Base-by-base conservation (phyloP, 2,329 filamentous ascomycete species). In the Fusarium compactum region DNA sequence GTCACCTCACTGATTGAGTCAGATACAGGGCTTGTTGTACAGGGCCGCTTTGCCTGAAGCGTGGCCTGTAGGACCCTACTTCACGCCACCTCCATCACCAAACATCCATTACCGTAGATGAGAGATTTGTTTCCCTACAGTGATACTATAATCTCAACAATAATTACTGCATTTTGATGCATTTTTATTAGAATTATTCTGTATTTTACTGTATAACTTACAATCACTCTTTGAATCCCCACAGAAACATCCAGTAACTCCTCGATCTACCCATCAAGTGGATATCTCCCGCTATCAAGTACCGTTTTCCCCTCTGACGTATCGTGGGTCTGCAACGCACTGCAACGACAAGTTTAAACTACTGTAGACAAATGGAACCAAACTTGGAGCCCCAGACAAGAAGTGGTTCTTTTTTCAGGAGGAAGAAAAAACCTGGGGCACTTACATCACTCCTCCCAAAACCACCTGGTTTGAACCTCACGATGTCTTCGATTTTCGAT, bases 211-310 rank as follows among this genome's bases (percentile, higher is more conserved):
- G n/a, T 25, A 14, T 34, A 32, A n/a, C 18, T 45, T 45, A 57
- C 51, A 22, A 25, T 32, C 43, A n/a, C 30, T 32, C 41, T 22
- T 2, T 16, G 30, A 11, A 38, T 29, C 24, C n/a, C 24, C 25
- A 15, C 20, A 53, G 46, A 65, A 67, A 62, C 60, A 25, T 45
- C 62, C 51, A 50, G 66, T 46, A 50, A 29, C 25, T 32, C 8
- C 67, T 48, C 25, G 41, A 65, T 67, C 61, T 52, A 46, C 56
- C 67, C 45, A 58, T 63, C 40, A 52, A 64, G 67, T 70, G 67
- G 67, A 51, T 68, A 58, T 38, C 5, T n/a, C 18, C 34, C 34
- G 34, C 18, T 1, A 7, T 0, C 34, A 38, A 38, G 34, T 38
- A 38, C 34, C 34, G 34, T 16, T 48, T 15, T 30, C 63, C 47